Conservation (phyloP, 306 rosid species). For the Morella rubra region DNA sequence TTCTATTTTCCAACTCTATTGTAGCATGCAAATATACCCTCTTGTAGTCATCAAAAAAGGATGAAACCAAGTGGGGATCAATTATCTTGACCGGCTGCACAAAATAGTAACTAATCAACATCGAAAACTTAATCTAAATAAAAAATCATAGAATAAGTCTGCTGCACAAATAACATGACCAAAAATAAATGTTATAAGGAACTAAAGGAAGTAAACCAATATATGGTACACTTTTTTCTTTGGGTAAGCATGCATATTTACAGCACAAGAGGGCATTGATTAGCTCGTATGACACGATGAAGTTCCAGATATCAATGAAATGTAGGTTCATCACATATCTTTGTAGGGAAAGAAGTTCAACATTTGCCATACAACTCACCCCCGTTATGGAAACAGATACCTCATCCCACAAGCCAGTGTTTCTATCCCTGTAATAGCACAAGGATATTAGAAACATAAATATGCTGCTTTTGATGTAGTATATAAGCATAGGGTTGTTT, state of each 20-base stretch:
- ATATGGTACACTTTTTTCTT: slow-evolving; percentile 3
- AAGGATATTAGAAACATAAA: slow-evolving; percentile 25
- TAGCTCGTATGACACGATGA: background rate
- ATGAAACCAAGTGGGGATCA: slow-evolving; percentile 92
- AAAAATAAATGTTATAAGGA: slow-evolving; percentile 4
- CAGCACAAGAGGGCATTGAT: background rate
- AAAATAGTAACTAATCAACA: slow-evolving; percentile 16
- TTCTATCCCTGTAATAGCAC: slow-evolving; percentile 76
- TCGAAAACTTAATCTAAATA: slow-evolving; percentile 3
- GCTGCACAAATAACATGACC: slow-evolving; percentile 17
- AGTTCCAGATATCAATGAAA: background rate
- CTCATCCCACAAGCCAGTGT: slow-evolving; percentile 99
- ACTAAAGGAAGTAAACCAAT: slow-evolving; percentile 22
- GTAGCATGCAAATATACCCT: slow-evolving; percentile 78
- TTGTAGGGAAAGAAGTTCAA: slow-evolving; percentile 18
- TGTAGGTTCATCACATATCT: background rate
- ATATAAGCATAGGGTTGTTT: slow-evolving; percentile 1
- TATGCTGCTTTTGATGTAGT: slow-evolving; percentile 8
- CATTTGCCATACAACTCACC: slow-evolving; percentile 56
- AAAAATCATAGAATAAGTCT: slow-evolving; percentile 27
- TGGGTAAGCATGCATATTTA: background rate
- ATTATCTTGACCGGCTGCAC: slow-evolving; percentile 90
- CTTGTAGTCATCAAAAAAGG: slow-evolving; percentile 74
- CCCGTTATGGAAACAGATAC: slow-evolving; percentile 76
- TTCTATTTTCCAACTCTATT: slow-evolving; percentile 75